Conservation (phyloP, 2,329 filamentous ascomycete genomes). For the Aspergillus ochraceoroseus region DNA sequence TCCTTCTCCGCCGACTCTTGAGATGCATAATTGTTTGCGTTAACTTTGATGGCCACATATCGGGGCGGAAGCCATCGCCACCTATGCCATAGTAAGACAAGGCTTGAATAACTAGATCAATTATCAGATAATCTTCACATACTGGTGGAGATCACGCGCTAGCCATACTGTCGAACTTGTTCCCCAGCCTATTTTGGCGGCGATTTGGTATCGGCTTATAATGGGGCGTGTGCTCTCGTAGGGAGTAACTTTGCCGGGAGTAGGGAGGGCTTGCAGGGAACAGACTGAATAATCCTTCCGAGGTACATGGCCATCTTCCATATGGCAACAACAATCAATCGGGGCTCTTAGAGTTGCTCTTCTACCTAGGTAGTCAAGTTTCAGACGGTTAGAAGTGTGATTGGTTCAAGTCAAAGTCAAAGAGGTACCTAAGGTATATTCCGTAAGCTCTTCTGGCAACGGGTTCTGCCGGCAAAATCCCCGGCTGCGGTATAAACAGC, state of each 20-base stretch:
- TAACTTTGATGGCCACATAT: constrained; percentile 37
- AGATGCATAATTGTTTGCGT: constrained; percentile 26
- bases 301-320: constrained; percentile 9
- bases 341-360: too few species aligned
- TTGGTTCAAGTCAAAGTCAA: too few species aligned
- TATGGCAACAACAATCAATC: too few species aligned
- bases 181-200: constrained; percentile 41
- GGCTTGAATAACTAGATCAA: constrained; percentile 3
- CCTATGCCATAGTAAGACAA: constrained; percentile 16
- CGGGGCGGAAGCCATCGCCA: constrained; percentile 24
- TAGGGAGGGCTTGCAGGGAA: constrained; percentile 7
- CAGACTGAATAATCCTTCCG: constrained; percentile 11
- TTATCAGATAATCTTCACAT: constrained; percentile 11
- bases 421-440: too few species aligned
- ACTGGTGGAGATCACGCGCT: constrained; percentile 29
- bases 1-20: constrained; percentile 25
- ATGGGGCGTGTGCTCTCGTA: constrained; percentile 11
- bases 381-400: too few species aligned
- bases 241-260: constrained; percentile 11
- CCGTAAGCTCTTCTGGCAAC: too few species aligned
- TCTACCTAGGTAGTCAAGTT: too few species aligned
- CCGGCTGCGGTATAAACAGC: too few species aligned
- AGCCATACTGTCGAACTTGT: constrained; percentile 42
- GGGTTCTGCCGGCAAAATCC: too few species aligned
- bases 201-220: constrained; percentile 34